phyloP scores from a whole-genome alignment of 2,329 filamentous ascomycete genomes.

The Cytospora mali region DNA sequence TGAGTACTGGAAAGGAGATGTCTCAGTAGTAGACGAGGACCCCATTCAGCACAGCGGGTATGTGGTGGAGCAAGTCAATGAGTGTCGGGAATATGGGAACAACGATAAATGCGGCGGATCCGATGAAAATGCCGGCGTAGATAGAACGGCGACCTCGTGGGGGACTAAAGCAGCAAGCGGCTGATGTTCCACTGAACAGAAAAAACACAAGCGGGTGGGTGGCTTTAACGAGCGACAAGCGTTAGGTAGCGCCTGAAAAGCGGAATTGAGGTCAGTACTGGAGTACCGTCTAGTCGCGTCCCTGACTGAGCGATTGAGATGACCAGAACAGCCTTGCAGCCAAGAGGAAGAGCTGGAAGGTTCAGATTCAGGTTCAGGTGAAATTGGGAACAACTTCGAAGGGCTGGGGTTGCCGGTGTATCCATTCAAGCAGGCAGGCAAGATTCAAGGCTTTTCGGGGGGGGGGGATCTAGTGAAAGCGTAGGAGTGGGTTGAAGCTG shows the following conservation, averaged over 20 bases:
- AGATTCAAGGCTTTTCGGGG: neutral
- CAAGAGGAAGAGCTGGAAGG: neutral
- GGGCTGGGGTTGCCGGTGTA: constrained; percentile 19
- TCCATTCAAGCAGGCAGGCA: neutral
- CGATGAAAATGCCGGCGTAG: constrained; percentile 22
- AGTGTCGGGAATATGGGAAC: constrained; percentile 7
- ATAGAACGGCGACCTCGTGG: constrained; percentile 22
- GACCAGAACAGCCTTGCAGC: constrained; percentile 15
- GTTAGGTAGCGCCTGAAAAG: constrained; percentile 25
- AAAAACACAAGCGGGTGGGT: constrained; percentile 10
- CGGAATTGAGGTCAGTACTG: constrained; percentile 22
- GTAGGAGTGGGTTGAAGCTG: constrained; percentile 14
- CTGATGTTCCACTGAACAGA: constrained; percentile 16
- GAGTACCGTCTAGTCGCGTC: neutral
- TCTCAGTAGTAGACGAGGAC: constrained; percentile 20
- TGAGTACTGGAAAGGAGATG: constrained; percentile 16
- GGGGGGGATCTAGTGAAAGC: constrained; percentile 5
- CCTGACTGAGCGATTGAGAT: constrained; percentile 12
- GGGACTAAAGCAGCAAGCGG: constrained; percentile 25
- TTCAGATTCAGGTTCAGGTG: neutral
- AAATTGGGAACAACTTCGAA: constrained; percentile 15
- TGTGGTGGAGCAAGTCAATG: constrained; percentile 23
- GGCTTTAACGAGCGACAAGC: constrained; percentile 28
- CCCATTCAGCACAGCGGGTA: constrained; percentile 23
- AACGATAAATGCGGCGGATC: constrained; percentile 14